Evolutionary conservation across 371 early-diverging fungal genomes (phyloP), one percentile per base, ranked within the genome.

Genomic region (Cokeromyces recurvatus): DNA sequence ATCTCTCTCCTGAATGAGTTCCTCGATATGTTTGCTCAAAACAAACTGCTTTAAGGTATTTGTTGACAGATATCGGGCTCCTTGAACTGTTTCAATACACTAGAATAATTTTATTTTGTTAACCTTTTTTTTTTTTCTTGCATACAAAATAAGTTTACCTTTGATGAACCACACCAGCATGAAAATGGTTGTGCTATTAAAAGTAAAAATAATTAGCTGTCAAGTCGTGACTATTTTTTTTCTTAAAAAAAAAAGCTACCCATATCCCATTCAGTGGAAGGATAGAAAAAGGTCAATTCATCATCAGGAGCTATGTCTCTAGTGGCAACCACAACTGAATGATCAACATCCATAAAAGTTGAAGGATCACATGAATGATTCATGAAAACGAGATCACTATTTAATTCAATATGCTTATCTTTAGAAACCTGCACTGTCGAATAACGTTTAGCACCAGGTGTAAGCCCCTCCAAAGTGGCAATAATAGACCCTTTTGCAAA

Each of bases 241-340:
- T 2, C 8, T 21, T 6, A 12, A 2, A 17, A n/a, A 21, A 16
- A 34, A 14, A 0, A 32, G 49, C 59, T 62, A 67, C 68, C 81
- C 92, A 91, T 91, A 58, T 85, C 86, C 88, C 89, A 91, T 59
- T 91, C 91, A 22, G 85, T 86, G 19, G 80, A 76, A 24, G 90
- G 90, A 53, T 91, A 91, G 60, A 89, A 89, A 65, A 91, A 89
- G 12, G 86, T 84, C 49, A 89, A 27, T 55, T 84, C 87, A 43
- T 84, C 85, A 17, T 87, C 88, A 31, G 65, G 64, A 44, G 66
- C 61, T 40, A 84, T 54, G 43, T 84, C 85, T 32, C 62, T 62
- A 14, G 59, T 48, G 12, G 89, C 91, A 14, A 70, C 60, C 4
- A 87, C 68, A 20, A 57, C 56, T 57, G 61, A 62, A 24, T 51